Evolutionary conservation across 306 rosid genomes (phyloP).

Genomic region (Trifolium dubium): DNA sequence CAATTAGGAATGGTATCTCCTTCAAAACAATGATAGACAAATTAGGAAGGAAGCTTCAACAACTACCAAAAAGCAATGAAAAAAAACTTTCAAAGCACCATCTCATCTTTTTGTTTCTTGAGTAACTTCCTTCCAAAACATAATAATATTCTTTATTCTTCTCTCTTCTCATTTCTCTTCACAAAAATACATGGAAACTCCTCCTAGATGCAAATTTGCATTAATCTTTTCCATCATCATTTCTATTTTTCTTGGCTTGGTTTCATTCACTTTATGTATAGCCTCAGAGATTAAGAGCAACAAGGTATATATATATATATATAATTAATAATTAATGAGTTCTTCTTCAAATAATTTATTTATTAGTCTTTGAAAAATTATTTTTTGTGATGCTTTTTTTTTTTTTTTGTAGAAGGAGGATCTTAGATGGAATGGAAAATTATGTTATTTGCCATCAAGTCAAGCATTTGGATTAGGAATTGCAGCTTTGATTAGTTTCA

Average conservation of each 20-base stretch:
- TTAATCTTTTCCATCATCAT: slow-evolving; percentile 43
- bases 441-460: slow-evolving; percentile 76
- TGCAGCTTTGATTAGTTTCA: slow-evolving; percentile 64
- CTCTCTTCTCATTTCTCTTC: slow-evolving; percentile 32
- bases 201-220: slow-evolving; percentile 42
- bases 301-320: slow-evolving; percentile 48
- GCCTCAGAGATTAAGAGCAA: slow-evolving; percentile 69
- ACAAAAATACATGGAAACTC: slow-evolving; percentile 56
- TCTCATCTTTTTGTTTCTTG: slow-evolving; percentile 48
- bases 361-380: background rate
- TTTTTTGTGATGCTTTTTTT: background rate
- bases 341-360: background rate
- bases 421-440: slow-evolving; percentile 66
- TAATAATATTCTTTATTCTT: slow-evolving; percentile 32
- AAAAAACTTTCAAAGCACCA: slow-evolving; percentile 31
- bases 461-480: slow-evolving; percentile 71
- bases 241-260: slow-evolving; percentile 61
- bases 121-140: slow-evolving; percentile 56
- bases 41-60: slow-evolving; percentile 51
- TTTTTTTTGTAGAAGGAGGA: slow-evolving; percentile 60
- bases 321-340: too few species aligned
- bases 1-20: slow-evolving; percentile 63
- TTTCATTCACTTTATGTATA: slow-evolving; percentile 70
- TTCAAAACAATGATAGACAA: slow-evolving; percentile 59
- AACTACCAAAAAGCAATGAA: slow-evolving; percentile 43